These are phyloP conservation scores for Kingdonia uniflora DNA, from an alignment of 164 flowering plant species.

Conservation along the genomic window DNA sequence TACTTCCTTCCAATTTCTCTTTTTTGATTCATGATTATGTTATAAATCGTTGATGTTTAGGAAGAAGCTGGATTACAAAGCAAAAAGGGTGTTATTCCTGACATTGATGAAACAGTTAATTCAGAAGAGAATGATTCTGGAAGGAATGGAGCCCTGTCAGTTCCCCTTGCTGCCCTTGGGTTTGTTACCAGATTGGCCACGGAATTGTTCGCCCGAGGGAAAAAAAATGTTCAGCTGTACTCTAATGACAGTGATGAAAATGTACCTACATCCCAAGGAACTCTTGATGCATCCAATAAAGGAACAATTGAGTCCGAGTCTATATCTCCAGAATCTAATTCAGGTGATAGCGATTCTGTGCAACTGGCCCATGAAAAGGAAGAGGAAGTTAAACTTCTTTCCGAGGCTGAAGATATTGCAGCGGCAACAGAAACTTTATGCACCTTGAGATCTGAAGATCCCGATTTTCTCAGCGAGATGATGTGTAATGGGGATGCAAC, in stretches of 20 bases:
- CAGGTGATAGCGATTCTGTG: slow-evolving; percentile 14
- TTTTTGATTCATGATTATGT: background rate
- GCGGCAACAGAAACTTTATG: slow-evolving; percentile 19
- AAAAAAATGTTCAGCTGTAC: slow-evolving; percentile 21
- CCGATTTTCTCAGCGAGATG: slow-evolving; percentile 9
- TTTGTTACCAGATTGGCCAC: slow-evolving; percentile 69
- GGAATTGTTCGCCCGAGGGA: slow-evolving; percentile 66
- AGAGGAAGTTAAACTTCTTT: slow-evolving; percentile 15
- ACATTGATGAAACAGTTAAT: slow-evolving; percentile 12
- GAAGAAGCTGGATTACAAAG: slow-evolving; percentile 21
- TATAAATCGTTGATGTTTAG: slow-evolving; percentile 25
- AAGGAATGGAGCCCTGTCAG: slow-evolving; percentile 55
- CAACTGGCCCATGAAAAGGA: slow-evolving; percentile 13
- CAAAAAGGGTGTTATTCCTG: slow-evolving; percentile 17
- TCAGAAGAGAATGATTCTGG: slow-evolving; percentile 39
- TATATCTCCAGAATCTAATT: slow-evolving; percentile 27
- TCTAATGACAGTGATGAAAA: slow-evolving; percentile 25
- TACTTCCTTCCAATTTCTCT: too few species aligned
- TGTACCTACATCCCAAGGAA: slow-evolving; percentile 24
- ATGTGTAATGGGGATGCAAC: slow-evolving; percentile 15
- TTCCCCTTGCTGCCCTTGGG: slow-evolving; percentile 73
- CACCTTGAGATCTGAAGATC: slow-evolving; percentile 23
- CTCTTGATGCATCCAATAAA: slow-evolving; percentile 13
- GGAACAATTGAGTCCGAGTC: slow-evolving; percentile 23
- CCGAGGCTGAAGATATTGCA: slow-evolving; percentile 18